A percentile compares a stretch with the other conserved stretches of the same genome.
Evolutionary conservation across 2,329 filamentous ascomycete species (phyloP).

Genomic region (Aspergillus hiratsukae): DNA sequence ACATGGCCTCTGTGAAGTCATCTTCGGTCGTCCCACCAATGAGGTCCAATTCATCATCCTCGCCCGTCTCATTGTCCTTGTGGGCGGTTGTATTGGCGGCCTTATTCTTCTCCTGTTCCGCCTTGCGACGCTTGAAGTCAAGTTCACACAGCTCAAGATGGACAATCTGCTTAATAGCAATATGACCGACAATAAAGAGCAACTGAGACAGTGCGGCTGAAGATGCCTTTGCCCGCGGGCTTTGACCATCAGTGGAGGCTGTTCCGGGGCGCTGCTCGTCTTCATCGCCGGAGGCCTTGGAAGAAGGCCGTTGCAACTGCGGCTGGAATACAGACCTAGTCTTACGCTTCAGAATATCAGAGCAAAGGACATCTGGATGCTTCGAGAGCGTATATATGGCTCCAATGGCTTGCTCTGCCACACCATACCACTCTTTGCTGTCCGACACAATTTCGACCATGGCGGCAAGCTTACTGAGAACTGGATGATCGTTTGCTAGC

Average conservation of each 20-base stretch:
- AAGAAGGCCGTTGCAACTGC: slow-evolving; percentile 25
- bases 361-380: slow-evolving; percentile 89
- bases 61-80: slow-evolving; percentile 55
- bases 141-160: slow-evolving; percentile 96
- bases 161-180: slow-evolving; percentile 98
- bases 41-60: slow-evolving; percentile 86
- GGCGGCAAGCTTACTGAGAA: slow-evolving; percentile 72
- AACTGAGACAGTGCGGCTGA: slow-evolving; percentile 79
- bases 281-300: slow-evolving; percentile 22
- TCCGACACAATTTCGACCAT: slow-evolving; percentile 83
- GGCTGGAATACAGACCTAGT: slow-evolving; percentile 73
- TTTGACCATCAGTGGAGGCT: slow-evolving; percentile 29
- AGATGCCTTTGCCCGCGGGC: slow-evolving; percentile 58
- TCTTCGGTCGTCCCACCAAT: slow-evolving; percentile 96
- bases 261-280: slow-evolving; percentile 33
- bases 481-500: slow-evolving; percentile 85
- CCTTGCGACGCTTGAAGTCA: slow-evolving; percentile 93
- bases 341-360: slow-evolving; percentile 82
- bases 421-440: slow-evolving; percentile 90
- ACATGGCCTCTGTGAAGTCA: slow-evolving; percentile 84
- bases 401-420: slow-evolving; percentile 92
- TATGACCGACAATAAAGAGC: slow-evolving; percentile 90
- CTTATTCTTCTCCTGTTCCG: slow-evolving; percentile 47
- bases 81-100: slow-evolving; percentile 40
- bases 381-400: slow-evolving; percentile 93